A percentile compares a stretch with the other conserved stretches of the same genome.
These are phyloP conservation scores for Aspergillus japonicus DNA, from an alignment of 2,329 filamentous ascomycete genomes.

Conservation along the genomic window DNA sequence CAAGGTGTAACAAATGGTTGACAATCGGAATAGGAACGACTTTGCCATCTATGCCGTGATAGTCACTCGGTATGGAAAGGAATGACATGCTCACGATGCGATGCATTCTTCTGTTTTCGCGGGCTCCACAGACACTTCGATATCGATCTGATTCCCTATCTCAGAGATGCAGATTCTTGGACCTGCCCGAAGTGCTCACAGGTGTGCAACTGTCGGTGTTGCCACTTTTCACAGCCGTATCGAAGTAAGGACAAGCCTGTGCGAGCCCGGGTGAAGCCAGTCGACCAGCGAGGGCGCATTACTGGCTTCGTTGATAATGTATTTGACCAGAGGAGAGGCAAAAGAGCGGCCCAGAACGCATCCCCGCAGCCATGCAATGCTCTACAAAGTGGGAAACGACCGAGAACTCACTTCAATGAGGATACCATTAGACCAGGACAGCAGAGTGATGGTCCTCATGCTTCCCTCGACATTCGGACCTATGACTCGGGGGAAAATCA, in stretches of 20 bases:
- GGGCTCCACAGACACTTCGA: slow-evolving; percentile 40
- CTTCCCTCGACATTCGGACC: background rate
- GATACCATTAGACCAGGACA: background rate
- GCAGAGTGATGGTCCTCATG: background rate
- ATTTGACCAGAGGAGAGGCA: slow-evolving; percentile 37
- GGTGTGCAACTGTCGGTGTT: slow-evolving; percentile 38
- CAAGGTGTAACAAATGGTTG: slow-evolving; percentile 4
- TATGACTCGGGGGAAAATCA: background rate
- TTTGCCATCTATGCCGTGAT: slow-evolving; percentile 39
- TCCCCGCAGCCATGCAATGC: slow-evolving; percentile 5
- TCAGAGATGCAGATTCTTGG: slow-evolving; percentile 32
- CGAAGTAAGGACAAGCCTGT: slow-evolving; percentile 35
- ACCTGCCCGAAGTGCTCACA: slow-evolving; percentile 36
- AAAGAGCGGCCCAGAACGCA: slow-evolving; percentile 9
- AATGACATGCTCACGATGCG: slow-evolving; percentile 31
- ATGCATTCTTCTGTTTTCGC: slow-evolving; percentile 38
- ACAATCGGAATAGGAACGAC: slow-evolving; percentile 25
- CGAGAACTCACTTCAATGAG: background rate
- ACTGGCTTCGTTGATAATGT: slow-evolving; percentile 40
- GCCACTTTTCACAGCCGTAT: slow-evolving; percentile 35
- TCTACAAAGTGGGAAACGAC: slow-evolving; percentile 13
- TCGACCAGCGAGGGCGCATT: slow-evolving; percentile 33
- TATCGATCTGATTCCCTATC: slow-evolving; percentile 30
- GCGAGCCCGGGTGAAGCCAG: slow-evolving; percentile 32
- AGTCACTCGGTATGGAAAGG: slow-evolving; percentile 39